phyloP scores from a whole-genome alignment of 23 red algal species.

The Rhodosorus marinus region DNA sequence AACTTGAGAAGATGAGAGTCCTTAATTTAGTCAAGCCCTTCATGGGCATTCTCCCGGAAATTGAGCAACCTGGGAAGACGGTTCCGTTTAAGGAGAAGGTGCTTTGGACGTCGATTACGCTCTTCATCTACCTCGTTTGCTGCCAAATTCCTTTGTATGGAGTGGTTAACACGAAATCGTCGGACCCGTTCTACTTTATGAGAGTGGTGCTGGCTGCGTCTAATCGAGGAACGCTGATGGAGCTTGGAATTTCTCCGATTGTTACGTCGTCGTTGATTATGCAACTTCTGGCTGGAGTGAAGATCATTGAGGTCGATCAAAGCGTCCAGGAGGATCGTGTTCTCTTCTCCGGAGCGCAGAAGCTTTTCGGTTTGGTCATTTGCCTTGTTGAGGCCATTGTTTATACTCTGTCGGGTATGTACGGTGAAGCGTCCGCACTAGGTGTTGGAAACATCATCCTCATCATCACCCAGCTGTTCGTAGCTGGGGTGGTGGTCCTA shows the following conservation, averaged over 20 bases:
- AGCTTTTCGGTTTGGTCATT: conserved; percentile 85
- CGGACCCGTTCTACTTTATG: conserved; percentile 94
- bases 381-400: conserved; percentile 62
- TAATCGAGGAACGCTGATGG: conserved; percentile 94
- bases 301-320: conserved; percentile 88
- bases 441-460: conserved; percentile 74
- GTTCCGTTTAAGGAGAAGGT: conserved; percentile 87
- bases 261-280: conserved; percentile 94
- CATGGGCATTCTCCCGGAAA: conserved; percentile 68
- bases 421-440: conserved; percentile 62
- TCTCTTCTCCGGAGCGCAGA: conserved; percentile 85
- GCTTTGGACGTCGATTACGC: conserved; percentile 73
- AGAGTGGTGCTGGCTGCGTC: conserved; percentile 81
- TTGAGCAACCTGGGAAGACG: conserved; percentile 56
- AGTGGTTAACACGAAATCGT: conserved; percentile 73
- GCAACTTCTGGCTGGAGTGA: conserved; percentile 84
- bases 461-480: conserved; percentile 81
- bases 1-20: too few relatives aligned
- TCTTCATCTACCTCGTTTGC: conserved; percentile 93
- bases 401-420: conserved; percentile 97
- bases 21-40: conserved; percentile 79
- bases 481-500: conserved; percentile 85
- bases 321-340: conserved; percentile 65
- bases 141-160: conserved; percentile 99
- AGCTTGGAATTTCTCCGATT: conserved; percentile 94